A percentile compares a stretch with the other conserved stretches of the same genome.
Evolutionary conservation across 208 protist species (phyloP).

Genomic region (Borovskyia barvae): DNA sequence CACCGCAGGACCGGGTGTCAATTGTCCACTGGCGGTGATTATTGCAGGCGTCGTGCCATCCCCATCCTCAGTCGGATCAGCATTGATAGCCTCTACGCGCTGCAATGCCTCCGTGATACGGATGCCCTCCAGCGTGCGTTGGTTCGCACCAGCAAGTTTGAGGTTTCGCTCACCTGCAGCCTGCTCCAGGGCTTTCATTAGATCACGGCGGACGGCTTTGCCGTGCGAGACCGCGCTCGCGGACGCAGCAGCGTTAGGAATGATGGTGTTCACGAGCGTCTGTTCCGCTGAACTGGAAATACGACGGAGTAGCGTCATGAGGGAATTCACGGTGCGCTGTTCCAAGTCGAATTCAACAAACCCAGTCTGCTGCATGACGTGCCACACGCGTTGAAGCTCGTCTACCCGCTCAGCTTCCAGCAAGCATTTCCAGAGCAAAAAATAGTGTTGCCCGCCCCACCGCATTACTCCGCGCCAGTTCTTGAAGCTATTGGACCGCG

Average conservation of each 20-base stretch:
- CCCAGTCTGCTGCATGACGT: constrained; percentile 64
- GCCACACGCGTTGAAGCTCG: constrained; percentile 62
- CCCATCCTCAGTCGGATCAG: neutral
- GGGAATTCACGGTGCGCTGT: constrained; percentile 43
- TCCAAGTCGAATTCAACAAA: constrained; percentile 65
- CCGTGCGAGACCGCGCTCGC: constrained; percentile 6
- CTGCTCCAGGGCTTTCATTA: constrained; percentile 56
- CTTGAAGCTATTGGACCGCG: constrained; percentile 1
- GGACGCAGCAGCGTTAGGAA: neutral
- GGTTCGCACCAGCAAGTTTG: constrained; percentile 30
- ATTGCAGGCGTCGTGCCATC: neutral
- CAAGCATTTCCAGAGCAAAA: constrained; percentile 64
- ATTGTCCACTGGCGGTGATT: no score
- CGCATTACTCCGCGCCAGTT: constrained; percentile 52
- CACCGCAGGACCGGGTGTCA: neutral
- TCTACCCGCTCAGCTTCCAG: constrained; percentile 40
- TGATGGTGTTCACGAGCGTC: constrained; percentile 4
- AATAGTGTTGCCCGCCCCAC: constrained; percentile 71
- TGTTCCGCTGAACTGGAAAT: constrained; percentile 9
- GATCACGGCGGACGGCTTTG: constrained; percentile 39
- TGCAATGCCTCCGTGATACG: constrained; percentile 45
- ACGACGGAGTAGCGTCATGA: constrained; percentile 48
- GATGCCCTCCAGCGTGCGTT: constrained; percentile 25
- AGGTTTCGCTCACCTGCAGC: constrained; percentile 34
- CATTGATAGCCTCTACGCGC: neutral